Percentiles rank a stretch among this genome's conserved stretches.
phyloP scores from a whole-genome alignment of 306 rosid species.

The Abrus precatorius region DNA sequence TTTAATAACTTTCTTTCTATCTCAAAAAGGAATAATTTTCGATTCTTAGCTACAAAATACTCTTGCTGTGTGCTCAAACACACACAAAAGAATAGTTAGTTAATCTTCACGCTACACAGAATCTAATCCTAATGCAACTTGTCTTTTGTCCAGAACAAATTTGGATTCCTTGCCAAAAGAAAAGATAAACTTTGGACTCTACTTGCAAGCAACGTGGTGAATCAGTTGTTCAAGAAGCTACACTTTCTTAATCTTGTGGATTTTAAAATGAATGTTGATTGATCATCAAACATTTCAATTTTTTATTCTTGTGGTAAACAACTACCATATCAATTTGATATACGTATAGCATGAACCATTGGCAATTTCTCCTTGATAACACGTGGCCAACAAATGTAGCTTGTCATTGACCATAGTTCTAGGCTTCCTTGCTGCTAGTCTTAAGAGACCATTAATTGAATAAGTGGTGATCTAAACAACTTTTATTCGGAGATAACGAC shows the following conservation, averaged over 20 bases:
- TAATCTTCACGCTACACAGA: constrained; percentile 20
- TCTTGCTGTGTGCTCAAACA: too few species aligned
- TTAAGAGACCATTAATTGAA: constrained; percentile 20
- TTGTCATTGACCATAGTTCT: too few species aligned
- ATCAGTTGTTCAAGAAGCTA: constrained; percentile 29
- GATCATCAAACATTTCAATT: neutral
- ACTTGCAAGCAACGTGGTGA: constrained; percentile 27
- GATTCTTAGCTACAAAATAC: too few species aligned
- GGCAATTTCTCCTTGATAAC: constrained; percentile 29
- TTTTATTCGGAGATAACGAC: constrained; percentile 37
- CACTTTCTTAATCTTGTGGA: neutral
- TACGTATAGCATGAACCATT: neutral
- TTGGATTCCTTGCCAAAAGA: neutral
- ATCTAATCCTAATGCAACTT: constrained; percentile 35
- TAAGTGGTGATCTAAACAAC: constrained; percentile 1
- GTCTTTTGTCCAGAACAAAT: constrained; percentile 5
- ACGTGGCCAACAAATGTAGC: neutral
- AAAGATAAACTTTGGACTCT: constrained; percentile 22
- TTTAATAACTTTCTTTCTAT: too few species aligned
- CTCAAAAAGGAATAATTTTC: too few species aligned
- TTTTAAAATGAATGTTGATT: constrained; percentile 6
- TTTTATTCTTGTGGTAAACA: constrained; percentile 25
- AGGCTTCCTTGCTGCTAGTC: neutral
- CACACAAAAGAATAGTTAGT: neutral
- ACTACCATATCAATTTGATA: neutral